Percentiles rank a stretch among this genome's conserved stretches.
Conservation (phyloP, 2,329 filamentous ascomycete genomes). For the Fusarium protoensiforme region DNA sequence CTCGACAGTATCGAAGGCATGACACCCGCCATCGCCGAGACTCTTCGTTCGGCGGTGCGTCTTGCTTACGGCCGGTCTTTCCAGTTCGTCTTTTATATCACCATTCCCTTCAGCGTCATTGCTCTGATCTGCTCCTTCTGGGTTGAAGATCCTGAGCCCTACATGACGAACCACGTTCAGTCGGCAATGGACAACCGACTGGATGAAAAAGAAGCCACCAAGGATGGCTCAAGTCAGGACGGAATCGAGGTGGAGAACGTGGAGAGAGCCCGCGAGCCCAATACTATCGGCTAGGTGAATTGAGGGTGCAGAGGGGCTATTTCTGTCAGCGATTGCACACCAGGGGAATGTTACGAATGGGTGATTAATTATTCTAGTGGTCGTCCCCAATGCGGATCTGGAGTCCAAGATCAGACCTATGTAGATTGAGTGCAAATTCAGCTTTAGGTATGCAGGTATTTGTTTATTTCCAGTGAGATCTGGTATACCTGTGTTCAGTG, state of each 20-base stretch:
- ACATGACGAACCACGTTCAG: conserved; percentile 22
- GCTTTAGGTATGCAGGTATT: neutral
- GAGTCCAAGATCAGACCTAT: neutral
- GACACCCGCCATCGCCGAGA: neutral
- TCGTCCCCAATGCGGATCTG: neutral
- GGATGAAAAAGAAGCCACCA: neutral
- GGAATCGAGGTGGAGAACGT: neutral
- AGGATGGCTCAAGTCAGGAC: neutral
- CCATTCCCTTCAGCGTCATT: conserved; percentile 12
- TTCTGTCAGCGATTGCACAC: neutral
- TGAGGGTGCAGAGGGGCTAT: neutral
- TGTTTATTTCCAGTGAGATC: neutral
- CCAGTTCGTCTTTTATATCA: conserved; percentile 18
- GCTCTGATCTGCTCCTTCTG: conserved; percentile 8
- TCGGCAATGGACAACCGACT: conserved; percentile 1
- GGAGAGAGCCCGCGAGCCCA: neutral
- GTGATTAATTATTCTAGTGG: neutral
- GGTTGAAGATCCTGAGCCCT: conserved; percentile 10
- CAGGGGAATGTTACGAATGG: neutral
- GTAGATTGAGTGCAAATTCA: neutral
- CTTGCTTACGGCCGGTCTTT: conserved; percentile 12
- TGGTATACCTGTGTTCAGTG: too few relatives aligned
- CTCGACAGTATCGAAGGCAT: neutral
- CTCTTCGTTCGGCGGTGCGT: conserved; percentile 5
- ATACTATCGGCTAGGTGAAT: neutral